Conservation (phyloP, 306 rosid genomes). For the Cicer pinnatifidum region DNA sequence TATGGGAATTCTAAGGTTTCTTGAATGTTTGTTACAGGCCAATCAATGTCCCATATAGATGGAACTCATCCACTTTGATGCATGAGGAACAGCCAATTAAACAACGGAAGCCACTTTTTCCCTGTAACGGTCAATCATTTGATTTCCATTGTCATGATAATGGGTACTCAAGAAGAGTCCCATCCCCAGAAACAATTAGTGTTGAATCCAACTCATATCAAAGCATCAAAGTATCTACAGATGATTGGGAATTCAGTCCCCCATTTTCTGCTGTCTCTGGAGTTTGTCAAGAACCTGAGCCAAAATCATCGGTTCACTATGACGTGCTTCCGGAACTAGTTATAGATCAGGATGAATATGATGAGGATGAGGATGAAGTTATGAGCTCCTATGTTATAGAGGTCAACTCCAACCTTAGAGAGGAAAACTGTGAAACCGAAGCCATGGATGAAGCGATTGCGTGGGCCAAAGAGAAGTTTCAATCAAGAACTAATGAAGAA, state of each 20-base stretch:
- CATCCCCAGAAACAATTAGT: constrained; percentile 78
- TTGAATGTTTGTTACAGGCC: constrained; percentile 64
- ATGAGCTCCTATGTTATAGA: constrained; percentile 96
- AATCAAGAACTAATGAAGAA: constrained; percentile 62
- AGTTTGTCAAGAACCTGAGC: constrained; percentile 62
- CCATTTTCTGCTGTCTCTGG: constrained; percentile 76
- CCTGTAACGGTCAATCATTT: constrained; percentile 43
- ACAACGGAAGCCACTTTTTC: constrained; percentile 53
- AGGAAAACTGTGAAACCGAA: constrained; percentile 59
- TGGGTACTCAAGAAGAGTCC: constrained; percentile 58
- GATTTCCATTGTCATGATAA: constrained; percentile 56
- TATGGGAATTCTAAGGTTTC: constrained; percentile 36
- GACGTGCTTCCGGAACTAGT: constrained; percentile 50
- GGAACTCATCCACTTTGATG: constrained; percentile 67
- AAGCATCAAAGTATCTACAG: constrained; percentile 60
- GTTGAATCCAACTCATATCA: constrained; percentile 66
- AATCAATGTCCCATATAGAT: constrained; percentile 70
- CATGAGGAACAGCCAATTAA: constrained; percentile 54
- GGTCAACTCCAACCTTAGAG: constrained; percentile 63
- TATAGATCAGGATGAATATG: constrained; percentile 60
- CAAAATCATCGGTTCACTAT: constrained; percentile 54
- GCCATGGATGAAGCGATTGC: constrained; percentile 91
- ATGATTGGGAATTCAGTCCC: constrained; percentile 71
- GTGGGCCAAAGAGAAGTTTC: constrained; percentile 90
- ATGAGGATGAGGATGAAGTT: constrained; percentile 71